A percentile compares a stretch with the other conserved stretches of the same genome.
Conservation (phyloP, 192 early-diverging fungal species). For the Gonapodya sp. region DNA sequence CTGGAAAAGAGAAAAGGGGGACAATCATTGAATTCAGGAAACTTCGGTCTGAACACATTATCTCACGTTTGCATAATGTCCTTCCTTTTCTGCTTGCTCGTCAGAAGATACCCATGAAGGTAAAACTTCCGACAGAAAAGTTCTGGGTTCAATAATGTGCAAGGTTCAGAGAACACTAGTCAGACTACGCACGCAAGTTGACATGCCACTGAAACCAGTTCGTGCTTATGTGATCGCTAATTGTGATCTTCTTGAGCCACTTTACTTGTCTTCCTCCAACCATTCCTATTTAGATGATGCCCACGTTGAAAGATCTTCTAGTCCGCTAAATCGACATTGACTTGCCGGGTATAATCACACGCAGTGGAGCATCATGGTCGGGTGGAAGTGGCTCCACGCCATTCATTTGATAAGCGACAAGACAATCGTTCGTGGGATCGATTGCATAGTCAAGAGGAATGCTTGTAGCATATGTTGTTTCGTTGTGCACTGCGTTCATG, state of each 20-base stretch:
- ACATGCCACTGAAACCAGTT: conserved; percentile 70
- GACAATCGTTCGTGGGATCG: conserved; percentile 56
- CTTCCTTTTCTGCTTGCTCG: not conserved
- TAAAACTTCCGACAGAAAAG: not conserved
- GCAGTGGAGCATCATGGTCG: conserved; percentile 80
- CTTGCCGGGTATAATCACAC: conserved; percentile 75
- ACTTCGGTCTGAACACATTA: not conserved
- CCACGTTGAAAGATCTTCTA: not conserved
- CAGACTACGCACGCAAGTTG: conserved; percentile 43
- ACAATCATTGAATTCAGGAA: not conserved
- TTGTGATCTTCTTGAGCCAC: conserved; percentile 56
- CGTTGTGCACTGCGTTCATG: conserved; percentile 31
- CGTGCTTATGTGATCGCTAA: conserved; percentile 43
- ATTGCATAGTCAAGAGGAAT: conserved; percentile 52
- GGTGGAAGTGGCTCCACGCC: conserved; percentile 48
- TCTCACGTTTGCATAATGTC: not conserved
- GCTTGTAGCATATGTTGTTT: conserved; percentile 66
- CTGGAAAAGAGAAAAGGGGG: not conserved
- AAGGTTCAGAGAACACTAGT: too few relatives aligned
- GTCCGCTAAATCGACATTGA: too few relatives aligned
- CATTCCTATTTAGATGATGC: conserved; percentile 14
- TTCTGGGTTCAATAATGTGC: too few relatives aligned
- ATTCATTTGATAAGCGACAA: conserved; percentile 79
- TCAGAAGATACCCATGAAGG: not conserved
- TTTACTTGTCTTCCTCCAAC: conserved; percentile 86